Conservation (phyloP, 2,329 filamentous ascomycete genomes). For the Diaporthe citri region DNA sequence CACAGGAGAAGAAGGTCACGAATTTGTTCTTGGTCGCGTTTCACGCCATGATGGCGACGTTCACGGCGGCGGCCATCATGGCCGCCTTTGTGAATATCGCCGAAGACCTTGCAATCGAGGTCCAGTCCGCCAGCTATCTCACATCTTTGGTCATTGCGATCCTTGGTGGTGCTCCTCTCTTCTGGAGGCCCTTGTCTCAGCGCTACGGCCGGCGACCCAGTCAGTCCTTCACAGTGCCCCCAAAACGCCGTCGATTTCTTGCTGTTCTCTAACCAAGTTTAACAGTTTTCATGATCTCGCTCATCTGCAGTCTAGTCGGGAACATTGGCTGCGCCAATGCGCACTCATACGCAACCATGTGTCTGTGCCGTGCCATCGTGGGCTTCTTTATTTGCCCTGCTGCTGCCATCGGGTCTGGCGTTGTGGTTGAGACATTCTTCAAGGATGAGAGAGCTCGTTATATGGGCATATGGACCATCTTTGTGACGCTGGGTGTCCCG, state of each 20-base stretch:
- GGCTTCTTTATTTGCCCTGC: constrained; percentile 69
- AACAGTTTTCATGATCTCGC: constrained; percentile 59
- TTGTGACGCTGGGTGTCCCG: constrained; percentile 47
- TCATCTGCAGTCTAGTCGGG: constrained; percentile 59
- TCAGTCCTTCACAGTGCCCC: constrained; percentile 43
- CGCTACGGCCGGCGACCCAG: constrained; percentile 65
- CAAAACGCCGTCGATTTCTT: not conserved
- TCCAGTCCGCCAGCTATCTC: constrained; percentile 65
- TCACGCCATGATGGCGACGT: constrained; percentile 57
- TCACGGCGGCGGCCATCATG: constrained; percentile 56
- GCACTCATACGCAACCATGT: constrained; percentile 62
- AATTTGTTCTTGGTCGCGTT: constrained; percentile 68
- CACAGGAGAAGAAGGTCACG: constrained; percentile 64
- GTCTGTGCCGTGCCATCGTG: constrained; percentile 63
- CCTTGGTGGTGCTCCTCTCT: constrained; percentile 64
- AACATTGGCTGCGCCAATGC: constrained; percentile 67
- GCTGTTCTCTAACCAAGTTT: not conserved
- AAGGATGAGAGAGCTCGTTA: constrained; percentile 65
- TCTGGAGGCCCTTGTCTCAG: constrained; percentile 69
- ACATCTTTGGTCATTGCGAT: constrained; percentile 68
- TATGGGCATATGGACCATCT: constrained; percentile 68
- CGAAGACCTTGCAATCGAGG: constrained; percentile 59
- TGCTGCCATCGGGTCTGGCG: constrained; percentile 64
- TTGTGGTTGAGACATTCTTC: constrained; percentile 71
- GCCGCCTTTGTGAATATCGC: constrained; percentile 67